Evolutionary conservation across 495 filamentous ascomycete species (phyloP).

Genomic region (Penicillium mononematosum): DNA sequence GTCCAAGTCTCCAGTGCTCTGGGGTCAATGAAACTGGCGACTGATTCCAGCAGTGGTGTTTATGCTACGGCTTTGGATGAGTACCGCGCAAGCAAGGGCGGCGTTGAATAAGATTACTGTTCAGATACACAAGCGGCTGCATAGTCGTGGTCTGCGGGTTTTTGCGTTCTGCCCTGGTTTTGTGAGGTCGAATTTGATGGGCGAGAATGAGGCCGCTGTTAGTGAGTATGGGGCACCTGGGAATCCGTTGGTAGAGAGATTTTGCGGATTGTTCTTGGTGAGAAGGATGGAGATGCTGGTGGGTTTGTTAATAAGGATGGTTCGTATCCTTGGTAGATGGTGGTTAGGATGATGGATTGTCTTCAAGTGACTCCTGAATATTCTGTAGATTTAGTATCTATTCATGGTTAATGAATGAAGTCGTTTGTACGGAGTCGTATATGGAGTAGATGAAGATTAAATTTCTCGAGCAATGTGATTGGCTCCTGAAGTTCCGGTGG

Average conservation of each 20-base stretch:
- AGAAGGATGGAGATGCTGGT: conserved; percentile 31
- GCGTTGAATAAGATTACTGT: conserved; percentile 42
- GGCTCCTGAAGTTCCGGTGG: conserved; percentile 6
- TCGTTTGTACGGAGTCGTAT: too few species aligned
- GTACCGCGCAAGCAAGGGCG: conserved; percentile 44
- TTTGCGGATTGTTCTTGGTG: conserved; percentile 30
- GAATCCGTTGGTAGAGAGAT: conserved; percentile 28
- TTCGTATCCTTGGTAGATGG: conserved; percentile 17
- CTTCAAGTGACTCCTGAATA: not conserved
- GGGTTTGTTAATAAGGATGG: conserved; percentile 31
- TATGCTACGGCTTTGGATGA: conserved; percentile 22
- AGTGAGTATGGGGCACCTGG: conserved; percentile 27
- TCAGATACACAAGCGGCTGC: conserved; percentile 17
- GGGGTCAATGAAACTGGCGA: conserved; percentile 34
- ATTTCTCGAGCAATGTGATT: not conserved
- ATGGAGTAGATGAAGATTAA: not conserved
- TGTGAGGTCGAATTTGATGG: conserved; percentile 35
- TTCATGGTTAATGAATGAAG: too few species aligned
- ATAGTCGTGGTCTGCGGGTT: conserved; percentile 9
- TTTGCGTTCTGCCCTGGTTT: conserved; percentile 27
- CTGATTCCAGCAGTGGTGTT: conserved; percentile 24
- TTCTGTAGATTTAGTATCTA: too few species aligned
- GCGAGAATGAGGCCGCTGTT: conserved; percentile 23
- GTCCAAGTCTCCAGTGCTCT: conserved; percentile 39
- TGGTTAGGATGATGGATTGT: not conserved